These are phyloP conservation scores for Fragaria ananassa DNA, from an alignment of 306 rosid genomes.

Conservation along the genomic window DNA sequence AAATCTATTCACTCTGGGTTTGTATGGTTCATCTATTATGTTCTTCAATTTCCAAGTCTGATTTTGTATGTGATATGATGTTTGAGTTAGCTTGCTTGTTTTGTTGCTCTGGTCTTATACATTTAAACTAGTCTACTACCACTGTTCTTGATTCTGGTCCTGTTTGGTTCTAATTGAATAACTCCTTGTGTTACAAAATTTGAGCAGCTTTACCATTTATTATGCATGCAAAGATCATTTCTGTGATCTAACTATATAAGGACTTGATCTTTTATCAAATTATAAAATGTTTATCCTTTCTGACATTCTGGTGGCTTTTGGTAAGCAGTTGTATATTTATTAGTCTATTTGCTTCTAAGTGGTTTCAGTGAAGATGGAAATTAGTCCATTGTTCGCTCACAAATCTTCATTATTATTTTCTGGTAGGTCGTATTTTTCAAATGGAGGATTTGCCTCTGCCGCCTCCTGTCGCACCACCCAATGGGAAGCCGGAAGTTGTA, in stretches of 20 bases:
- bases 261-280: not conserved
- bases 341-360: not conserved
- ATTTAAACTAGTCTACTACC: too few species aligned
- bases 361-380: not conserved
- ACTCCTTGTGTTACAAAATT: not conserved
- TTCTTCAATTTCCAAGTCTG: not conserved
- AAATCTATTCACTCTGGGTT: not conserved
- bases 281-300: not conserved
- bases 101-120: not conserved
- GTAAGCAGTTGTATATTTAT: not conserved
- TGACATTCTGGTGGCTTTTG: not conserved
- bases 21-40: not conserved
- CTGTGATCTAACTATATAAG: not conserved
- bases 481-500: constrained; percentile 29
- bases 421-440: constrained; percentile 14
- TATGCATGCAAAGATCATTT: not conserved
- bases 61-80: not conserved
- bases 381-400: constrained; percentile 5
- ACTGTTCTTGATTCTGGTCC: not conserved
- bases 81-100: not conserved
- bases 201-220: not conserved
- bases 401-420: not conserved
- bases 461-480: constrained; percentile 24
- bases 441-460: constrained; percentile 46
- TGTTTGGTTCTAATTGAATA: not conserved